Evolutionary conservation across 2,329 filamentous ascomycete genomes (phyloP), one percentile per base, ranked within the genome.

Genomic region (Diaporthe sp.): DNA sequence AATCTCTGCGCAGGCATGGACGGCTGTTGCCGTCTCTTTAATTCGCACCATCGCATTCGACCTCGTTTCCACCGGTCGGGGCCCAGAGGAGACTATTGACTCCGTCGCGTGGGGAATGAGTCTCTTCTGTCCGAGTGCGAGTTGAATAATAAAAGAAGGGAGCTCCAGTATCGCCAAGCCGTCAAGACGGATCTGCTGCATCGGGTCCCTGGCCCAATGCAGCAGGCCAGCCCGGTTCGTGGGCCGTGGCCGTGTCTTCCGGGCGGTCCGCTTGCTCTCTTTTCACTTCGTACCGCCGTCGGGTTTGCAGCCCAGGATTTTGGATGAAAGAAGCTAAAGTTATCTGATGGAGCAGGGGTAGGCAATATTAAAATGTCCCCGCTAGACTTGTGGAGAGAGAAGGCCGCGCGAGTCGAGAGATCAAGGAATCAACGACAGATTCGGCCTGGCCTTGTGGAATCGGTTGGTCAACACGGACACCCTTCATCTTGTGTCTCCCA

Each of bases 121-220:
- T 20, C 61, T 49, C 61, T 65, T 49, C 42, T 65, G 42, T 20
- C 42, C 17, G 13, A 49, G 42, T 47, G 61, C 20, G 2, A 49
- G 42, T 28, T 65, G 42, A 34, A 47, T 4, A 49, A 13, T 0
- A 49, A 65, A 47, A 47, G 17, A 31, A 65, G 28, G 42, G 17
- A 65, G 61, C 42, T 65, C 61, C 61, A 65, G 61, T 65, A 34
- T 49, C 42, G 61, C 61, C 42, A 65, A 65, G 61, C 42, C 25
- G 13, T 65, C 17, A 34, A 49, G 15, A 65, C 20, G 61, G 61
- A 49, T 34, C 42, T 31, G 60, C 25, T 44, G 60, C 60, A 65
- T 65, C 61, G 61, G 63, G 44, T 67, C 63, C 63, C 63, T 37
- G 63, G 44, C 63, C 63, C 9, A 37, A 67, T 37, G 28, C 63